Evolutionary conservation across 2,329 filamentous ascomycete genomes (phyloP).

Genomic region (Mycogone perniciosa): DNA sequence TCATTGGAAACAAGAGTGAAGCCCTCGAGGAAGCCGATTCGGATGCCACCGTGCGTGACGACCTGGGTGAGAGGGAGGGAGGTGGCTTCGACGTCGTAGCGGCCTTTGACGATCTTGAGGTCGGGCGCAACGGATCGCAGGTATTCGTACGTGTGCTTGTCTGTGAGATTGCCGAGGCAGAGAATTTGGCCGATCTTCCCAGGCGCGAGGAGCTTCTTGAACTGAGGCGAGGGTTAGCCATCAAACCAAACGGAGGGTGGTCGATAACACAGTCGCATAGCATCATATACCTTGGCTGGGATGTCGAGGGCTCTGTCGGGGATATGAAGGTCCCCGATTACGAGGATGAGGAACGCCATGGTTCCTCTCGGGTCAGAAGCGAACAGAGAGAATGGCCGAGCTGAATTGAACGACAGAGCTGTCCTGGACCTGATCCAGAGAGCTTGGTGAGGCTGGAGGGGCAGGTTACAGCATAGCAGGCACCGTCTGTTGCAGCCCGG

Average conservation of each 20-base stretch:
- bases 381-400: conserved; percentile 2
- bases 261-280: neutral
- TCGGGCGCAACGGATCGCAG: conserved; percentile 67
- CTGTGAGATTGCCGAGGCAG: conserved; percentile 74
- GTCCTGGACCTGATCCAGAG: conserved; percentile 4
- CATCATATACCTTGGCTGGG: conserved; percentile 66
- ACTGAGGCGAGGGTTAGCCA: conserved; percentile 41
- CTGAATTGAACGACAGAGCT: conserved; percentile 6
- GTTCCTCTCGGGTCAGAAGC: conserved; percentile 30
- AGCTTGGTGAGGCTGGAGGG: conserved; percentile 11
- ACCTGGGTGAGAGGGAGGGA: conserved; percentile 60
- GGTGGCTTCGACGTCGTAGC: conserved; percentile 60
- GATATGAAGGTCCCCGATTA: conserved; percentile 90
- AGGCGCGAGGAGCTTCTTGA: conserved; percentile 77
- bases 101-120: conserved; percentile 63
- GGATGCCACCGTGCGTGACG: conserved; percentile 58
- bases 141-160: conserved; percentile 75
- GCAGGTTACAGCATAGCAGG: conserved; percentile 23
- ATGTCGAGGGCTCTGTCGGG: conserved; percentile 88
- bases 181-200: conserved; percentile 79
- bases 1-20: conserved; percentile 63
- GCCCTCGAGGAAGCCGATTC: conserved; percentile 61
- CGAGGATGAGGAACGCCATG: conserved; percentile 84
- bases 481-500: conserved; percentile 19
- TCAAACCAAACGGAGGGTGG: conserved; percentile 3